A percentile compares a stretch with the other conserved stretches of the same genome.
Conservation (phyloP, 2,329 filamentous ascomycete species). For the Diaporthe amygdali region DNA sequence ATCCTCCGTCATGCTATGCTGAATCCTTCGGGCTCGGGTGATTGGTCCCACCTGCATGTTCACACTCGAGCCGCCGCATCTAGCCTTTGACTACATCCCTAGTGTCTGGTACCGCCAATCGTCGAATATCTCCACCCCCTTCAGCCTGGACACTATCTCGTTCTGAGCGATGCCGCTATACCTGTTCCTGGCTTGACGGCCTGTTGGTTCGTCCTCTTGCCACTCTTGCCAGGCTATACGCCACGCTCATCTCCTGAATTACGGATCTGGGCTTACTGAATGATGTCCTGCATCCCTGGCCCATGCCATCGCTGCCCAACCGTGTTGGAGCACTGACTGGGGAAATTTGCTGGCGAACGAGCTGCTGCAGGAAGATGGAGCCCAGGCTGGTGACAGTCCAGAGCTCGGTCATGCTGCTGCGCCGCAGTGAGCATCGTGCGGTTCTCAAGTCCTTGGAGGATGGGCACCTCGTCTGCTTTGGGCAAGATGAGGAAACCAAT, state of each 20-base stretch:
- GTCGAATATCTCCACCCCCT: background rate
- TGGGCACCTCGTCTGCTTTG: background rate
- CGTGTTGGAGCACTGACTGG: background rate
- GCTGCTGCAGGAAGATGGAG: constrained; percentile 12
- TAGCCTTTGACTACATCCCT: background rate
- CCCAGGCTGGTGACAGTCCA: background rate
- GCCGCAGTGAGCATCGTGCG: background rate
- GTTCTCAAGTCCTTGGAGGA: background rate
- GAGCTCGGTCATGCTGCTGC: background rate
- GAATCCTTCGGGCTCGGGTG: background rate
- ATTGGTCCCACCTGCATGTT: background rate
- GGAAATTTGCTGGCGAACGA: constrained; percentile 1
- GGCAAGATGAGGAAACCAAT: constrained; percentile 1
- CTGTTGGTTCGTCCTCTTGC: background rate
- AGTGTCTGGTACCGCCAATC: constrained; percentile 2
- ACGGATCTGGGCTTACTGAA: background rate
- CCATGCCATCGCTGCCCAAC: background rate
- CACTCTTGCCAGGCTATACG: background rate
- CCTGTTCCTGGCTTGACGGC: background rate
- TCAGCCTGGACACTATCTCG: constrained; percentile 6
- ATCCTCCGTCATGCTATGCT: background rate
- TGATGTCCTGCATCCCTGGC: background rate
- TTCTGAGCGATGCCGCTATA: constrained; percentile 15
- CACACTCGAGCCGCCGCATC: constrained; percentile 4
- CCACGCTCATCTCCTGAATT: constrained; percentile 3